Evolutionary conservation across 805 yeast species (phyloP).

Genomic region (Ogataea wickerhamii): DNA sequence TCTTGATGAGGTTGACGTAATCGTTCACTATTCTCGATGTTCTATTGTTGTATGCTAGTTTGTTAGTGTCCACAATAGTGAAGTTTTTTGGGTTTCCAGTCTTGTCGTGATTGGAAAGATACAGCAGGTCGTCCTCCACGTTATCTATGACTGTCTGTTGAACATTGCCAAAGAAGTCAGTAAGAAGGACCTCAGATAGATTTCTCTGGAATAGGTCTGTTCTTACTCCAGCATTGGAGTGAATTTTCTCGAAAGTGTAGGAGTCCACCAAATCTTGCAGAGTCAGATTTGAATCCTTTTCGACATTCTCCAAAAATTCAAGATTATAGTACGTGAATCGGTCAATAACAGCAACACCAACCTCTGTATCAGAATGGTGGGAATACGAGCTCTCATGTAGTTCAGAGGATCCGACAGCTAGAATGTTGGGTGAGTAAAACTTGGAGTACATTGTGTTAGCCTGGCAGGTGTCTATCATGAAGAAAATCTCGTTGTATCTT

Average conservation of each 20-base stretch:
- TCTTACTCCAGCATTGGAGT: slow-evolving; percentile 90
- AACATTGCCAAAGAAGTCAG: slow-evolving; percentile 93
- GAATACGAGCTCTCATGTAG: slow-evolving; percentile 89
- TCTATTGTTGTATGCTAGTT: background rate
- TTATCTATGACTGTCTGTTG: slow-evolving; percentile 66
- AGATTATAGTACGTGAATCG: slow-evolving; percentile 90
- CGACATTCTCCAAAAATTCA: slow-evolving; percentile 78
- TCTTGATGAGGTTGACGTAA: slow-evolving; percentile 9
- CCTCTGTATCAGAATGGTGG: slow-evolving; percentile 91
- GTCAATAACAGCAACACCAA: slow-evolving; percentile 97
- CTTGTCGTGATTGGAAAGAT: slow-evolving; percentile 34
- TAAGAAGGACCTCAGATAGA: slow-evolving; percentile 64
- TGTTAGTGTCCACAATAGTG: background rate
- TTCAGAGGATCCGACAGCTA: slow-evolving; percentile 89
- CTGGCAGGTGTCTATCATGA: slow-evolving; percentile 98
- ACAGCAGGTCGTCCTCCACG: slow-evolving; percentile 46
- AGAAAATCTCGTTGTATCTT: slow-evolving; percentile 90
- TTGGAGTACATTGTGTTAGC: slow-evolving; percentile 96
- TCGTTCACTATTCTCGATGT: slow-evolving; percentile 5
- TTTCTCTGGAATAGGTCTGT: slow-evolving; percentile 72
- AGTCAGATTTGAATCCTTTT: slow-evolving; percentile 69
- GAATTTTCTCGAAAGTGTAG: slow-evolving; percentile 80
- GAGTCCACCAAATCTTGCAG: slow-evolving; percentile 81
- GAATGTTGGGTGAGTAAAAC: slow-evolving; percentile 85
- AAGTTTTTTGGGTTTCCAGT: slow-evolving; percentile 16